Base-by-base conservation (phyloP, 345 rosid genomes). In the Luvunga scandens region DNA sequence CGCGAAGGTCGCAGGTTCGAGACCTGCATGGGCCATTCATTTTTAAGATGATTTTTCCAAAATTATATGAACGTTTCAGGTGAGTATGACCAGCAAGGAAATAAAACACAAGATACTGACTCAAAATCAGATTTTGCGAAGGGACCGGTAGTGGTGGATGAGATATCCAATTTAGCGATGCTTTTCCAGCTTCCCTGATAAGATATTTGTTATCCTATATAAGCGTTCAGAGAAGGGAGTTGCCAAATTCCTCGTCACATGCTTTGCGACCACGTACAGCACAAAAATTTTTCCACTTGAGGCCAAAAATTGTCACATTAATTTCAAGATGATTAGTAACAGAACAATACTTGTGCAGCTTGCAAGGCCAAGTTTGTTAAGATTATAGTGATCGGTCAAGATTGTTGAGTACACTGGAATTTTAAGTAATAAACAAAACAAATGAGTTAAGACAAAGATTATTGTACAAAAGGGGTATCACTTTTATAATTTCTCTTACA, bases 1-100 rank as follows among this genome's bases (percentile, higher is more conserved):
- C 95, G 95, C 95, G 91, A 90, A 90, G 93, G 97, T 91, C 88
- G 88, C 85, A 84, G 87, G 92, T 88, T 87, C 89, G 88, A 91
- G 27, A 78, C 88, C 88, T 89, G 91, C 87, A 91, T 91, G 82
- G 91, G 91, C 92, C 92, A 91, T 38, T 12, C 3, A 2, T 9
- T 42, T 42, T 42, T 42, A 0, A 42, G 50, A 42, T 42, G 12
- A 10, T 42, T 1, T 16, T 42, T 0, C 50, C 50, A 42, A 42
- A 42, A 42, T 4, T 18, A 50, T 16, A 18, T 50, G 56, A 16
- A 18, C 56, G 4, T 50, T 16, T 16, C 56, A 16, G 21, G 4
- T 18, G 56, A 50, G 7, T 2, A 50, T 14, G 56, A 50, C 16
- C 56, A 18, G 56, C 7, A 16, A 50, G 56, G 56, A 50, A 50